phyloP scores from a whole-genome alignment of 208 protist genomes.

The Crithidia mellificae region DNA sequence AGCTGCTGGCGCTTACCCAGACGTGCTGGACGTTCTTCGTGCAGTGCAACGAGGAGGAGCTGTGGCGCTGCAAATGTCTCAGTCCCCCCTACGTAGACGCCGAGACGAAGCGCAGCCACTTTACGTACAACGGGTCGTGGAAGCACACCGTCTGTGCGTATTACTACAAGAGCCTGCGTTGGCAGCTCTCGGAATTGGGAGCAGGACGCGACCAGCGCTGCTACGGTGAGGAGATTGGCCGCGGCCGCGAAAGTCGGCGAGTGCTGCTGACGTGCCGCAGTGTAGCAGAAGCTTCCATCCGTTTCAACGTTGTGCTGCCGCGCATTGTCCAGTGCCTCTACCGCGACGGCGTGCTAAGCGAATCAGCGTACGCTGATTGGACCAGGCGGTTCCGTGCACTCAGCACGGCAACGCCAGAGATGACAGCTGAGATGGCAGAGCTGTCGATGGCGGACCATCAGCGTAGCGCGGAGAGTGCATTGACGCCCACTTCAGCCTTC shows the following conservation, averaged over 20 bases:
- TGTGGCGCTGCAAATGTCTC: conserved; percentile 29
- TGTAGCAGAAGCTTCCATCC: too few species aligned
- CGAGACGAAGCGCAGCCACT: conserved; percentile 26
- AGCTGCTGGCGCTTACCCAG: conserved; percentile 21
- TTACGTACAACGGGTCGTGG: conserved; percentile 38
- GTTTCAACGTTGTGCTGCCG: too few species aligned
- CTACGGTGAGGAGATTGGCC: neutral
- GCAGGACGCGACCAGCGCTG: neutral
- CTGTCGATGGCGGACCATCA: too few species aligned
- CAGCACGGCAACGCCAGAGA: too few species aligned
- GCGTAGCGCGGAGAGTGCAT: too few species aligned
- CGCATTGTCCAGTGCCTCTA: too few species aligned
- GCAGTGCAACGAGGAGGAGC: conserved; percentile 26
- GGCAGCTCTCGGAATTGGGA: neutral
- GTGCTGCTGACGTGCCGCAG: too few species aligned
- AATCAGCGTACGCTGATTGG: too few species aligned
- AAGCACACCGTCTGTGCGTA: conserved; percentile 33
- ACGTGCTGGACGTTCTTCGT: conserved; percentile 33
- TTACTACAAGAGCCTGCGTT: neutral
- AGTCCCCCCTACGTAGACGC: conserved; percentile 26
- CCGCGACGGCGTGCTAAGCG: too few species aligned
- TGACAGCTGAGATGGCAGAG: too few species aligned
- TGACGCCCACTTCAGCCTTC: too few species aligned
- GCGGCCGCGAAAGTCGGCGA: neutral
- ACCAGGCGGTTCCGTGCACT: too few species aligned